Evolutionary conservation across 2,329 filamentous ascomycete species (phyloP).

Genomic region (Helicocarpus griseus): DNA sequence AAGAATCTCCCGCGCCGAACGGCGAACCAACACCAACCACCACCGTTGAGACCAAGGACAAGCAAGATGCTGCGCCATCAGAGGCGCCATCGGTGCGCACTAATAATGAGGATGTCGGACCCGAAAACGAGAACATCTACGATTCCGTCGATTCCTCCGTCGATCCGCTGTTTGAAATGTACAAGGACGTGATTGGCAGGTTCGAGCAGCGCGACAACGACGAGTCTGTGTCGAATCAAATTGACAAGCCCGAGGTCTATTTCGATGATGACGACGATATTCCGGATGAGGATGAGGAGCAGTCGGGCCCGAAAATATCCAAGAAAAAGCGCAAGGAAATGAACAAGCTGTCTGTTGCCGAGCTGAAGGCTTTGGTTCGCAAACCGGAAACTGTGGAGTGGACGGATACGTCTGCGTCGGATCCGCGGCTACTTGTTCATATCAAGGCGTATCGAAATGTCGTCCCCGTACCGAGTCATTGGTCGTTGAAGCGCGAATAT

Average conservation of each 20-base stretch:
- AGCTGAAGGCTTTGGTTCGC: constrained; percentile 82
- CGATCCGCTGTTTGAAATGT: constrained; percentile 74
- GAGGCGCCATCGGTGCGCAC: background rate
- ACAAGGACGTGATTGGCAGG: constrained; percentile 69
- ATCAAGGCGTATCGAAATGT: constrained; percentile 95
- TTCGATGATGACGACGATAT: constrained; percentile 78
- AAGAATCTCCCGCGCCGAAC: constrained; percentile 1
- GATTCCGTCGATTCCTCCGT: constrained; percentile 63
- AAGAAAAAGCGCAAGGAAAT: constrained; percentile 92
- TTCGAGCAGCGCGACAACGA: constrained; percentile 61
- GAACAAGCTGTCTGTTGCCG: constrained; percentile 87
- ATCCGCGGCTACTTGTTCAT: constrained; percentile 80
- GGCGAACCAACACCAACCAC: background rate
- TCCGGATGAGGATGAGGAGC: constrained; percentile 61
- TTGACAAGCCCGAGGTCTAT: constrained; percentile 75
- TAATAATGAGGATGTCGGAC: constrained; percentile 31
- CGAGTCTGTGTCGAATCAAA: constrained; percentile 53
- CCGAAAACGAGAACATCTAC: constrained; percentile 28
- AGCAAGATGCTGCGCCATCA: background rate
- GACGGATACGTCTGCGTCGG: constrained; percentile 87
- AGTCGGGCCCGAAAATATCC: constrained; percentile 60
- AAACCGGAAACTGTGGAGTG: constrained; percentile 95
- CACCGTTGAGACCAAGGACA: constrained; percentile 1
- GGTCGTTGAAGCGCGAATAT: constrained; percentile 95
- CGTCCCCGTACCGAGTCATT: constrained; percentile 86